Percentiles rank a stretch among this genome's conserved stretches.
These are phyloP conservation scores for Coniochaeta hoffmannii DNA, from an alignment of 2,329 filamentous ascomycete genomes.

Conservation along the genomic window DNA sequence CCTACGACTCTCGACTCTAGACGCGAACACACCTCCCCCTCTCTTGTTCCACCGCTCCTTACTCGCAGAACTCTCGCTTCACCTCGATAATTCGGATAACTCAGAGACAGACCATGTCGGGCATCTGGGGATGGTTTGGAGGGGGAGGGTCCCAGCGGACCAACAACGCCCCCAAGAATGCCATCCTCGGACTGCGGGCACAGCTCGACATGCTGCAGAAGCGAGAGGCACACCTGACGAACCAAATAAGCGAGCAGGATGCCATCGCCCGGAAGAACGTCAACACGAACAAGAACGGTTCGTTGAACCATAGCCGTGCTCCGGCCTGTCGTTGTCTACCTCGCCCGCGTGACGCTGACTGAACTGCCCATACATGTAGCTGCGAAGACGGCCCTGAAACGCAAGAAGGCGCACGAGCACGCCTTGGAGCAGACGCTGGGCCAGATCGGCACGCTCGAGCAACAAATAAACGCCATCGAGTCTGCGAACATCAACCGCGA, in stretches of 20 bases:
- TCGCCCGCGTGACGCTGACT: conserved; percentile 10
- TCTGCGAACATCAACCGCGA: conserved; percentile 98
- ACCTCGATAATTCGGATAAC: conserved; percentile 1
- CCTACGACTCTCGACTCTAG: conserved; percentile 1
- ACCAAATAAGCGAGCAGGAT: conserved; percentile 90
- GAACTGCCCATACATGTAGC: conserved; percentile 43
- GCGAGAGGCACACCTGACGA: conserved; percentile 83
- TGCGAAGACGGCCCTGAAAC: conserved; percentile 80
- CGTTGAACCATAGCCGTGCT: conserved; percentile 18
- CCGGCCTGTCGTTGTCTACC: not conserved
- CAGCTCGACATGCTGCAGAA: conserved; percentile 98
- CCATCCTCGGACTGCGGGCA: conserved; percentile 77
- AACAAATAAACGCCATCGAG: conserved; percentile 95
- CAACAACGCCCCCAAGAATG: conserved; percentile 94
- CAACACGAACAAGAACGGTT: conserved; percentile 84
- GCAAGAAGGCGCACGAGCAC: conserved; percentile 92
- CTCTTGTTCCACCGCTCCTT: not conserved
- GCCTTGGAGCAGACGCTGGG: conserved; percentile 83
- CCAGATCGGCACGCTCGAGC: conserved; percentile 87
- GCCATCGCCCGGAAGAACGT: conserved; percentile 83
- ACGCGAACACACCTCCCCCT: not conserved
- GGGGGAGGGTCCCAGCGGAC: conserved; percentile 73
- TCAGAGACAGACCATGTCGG: conserved; percentile 42
- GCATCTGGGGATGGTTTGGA: conserved; percentile 87
- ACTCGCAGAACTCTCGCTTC: not conserved